Evolutionary conservation across 305 asterid genomes (phyloP), one percentile per base, ranked within the genome.

Genomic region (Fraxinus platypoda): DNA sequence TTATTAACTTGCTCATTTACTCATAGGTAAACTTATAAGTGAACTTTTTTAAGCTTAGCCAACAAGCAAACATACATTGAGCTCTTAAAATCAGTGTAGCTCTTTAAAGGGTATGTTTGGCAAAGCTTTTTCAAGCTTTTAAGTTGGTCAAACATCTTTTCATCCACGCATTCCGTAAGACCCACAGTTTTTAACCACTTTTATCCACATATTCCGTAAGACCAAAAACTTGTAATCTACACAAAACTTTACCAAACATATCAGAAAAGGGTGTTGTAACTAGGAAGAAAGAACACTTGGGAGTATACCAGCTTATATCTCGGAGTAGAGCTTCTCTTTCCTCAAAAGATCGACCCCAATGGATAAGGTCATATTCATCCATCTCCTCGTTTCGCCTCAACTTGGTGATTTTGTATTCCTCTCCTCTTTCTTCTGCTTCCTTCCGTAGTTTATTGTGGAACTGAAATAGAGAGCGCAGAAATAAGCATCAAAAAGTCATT

Each of bases 291-390:
- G 21, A 57, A 57, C 43, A 74, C 21, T 57, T 57, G 12, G 26
- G 66, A 57, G 71, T 23, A 54, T 90, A 94, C 98, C 97, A 93
- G 97, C 98, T 92, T 83, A 93, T 95, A 83, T 95, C 99, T 78
- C 99, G 90, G 77, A 95, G 88, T 41, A 94, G 88, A 84, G 99
- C 89, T 89, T 95, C 99, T 90, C 99, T 91, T 88, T 95, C 99
- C 89, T 95, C 99, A 26, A 90, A 84, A 78, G 99, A 95, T 83
- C 98, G 95, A 34, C 97, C 97, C 98, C 98, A 95, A 83, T 95
- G 99, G 83, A 95, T 88, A 19, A 92, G 89, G 82, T 95, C 99
- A 38, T 95, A 95, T 77, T 95, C 98, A 83, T 95, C 95, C 99
- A 95, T 94, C 86, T 95, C 99, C 86, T 88, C 89, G 37, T 95